Percentiles rank a stretch among this genome's conserved stretches.
Evolutionary conservation across 768 basidiomycete genomes (phyloP).

Genomic region (Russula dissimulans): DNA sequence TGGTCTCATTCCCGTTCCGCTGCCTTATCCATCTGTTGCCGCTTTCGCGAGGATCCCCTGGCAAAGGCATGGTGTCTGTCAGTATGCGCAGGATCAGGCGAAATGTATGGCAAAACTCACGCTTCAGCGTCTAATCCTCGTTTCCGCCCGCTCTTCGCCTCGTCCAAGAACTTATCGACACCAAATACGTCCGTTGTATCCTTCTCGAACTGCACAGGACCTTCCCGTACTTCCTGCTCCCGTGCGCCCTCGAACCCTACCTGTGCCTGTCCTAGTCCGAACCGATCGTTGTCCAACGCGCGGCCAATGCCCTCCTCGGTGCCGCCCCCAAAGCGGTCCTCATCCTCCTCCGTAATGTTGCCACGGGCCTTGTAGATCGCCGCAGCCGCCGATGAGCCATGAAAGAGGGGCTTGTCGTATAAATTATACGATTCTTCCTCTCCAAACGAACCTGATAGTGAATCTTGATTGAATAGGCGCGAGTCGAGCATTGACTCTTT

Average conservation of each 20-base stretch:
- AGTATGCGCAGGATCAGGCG: background rate
- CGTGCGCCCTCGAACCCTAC: constrained; percentile 88
- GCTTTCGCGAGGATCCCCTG: constrained; percentile 55
- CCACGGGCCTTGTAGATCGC: constrained; percentile 98
- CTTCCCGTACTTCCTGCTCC: constrained; percentile 77
- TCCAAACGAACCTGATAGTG: constrained; percentile 69
- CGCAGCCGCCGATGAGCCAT: constrained; percentile 92
- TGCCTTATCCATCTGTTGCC: constrained; percentile 60
- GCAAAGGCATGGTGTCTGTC: constrained; percentile 2
- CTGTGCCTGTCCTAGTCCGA: constrained; percentile 74
- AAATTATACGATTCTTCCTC: constrained; percentile 92
- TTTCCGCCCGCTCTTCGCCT: constrained; percentile 93
- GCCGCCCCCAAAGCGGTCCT: constrained; percentile 89
- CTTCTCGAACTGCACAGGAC: constrained; percentile 98
- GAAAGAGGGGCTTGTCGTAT: constrained; percentile 93
- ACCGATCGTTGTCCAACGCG: constrained; percentile 89
- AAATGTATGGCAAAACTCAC: constrained; percentile 31
- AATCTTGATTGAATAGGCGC: constrained; percentile 94
- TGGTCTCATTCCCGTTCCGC: constrained; percentile 30
- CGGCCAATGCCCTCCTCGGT: constrained; percentile 91
- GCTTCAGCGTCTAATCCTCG: constrained; percentile 71
- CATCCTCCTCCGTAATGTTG: constrained; percentile 73
- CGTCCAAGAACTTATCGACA: constrained; percentile 92
- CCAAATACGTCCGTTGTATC: constrained; percentile 96
- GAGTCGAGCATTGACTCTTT: constrained; percentile 98